Percentiles rank a stretch among this genome's conserved stretches.
These are phyloP conservation scores for Triticum turgidum DNA, from an alignment of 176 grass and related monocot genomes.

Conservation along the genomic window DNA sequence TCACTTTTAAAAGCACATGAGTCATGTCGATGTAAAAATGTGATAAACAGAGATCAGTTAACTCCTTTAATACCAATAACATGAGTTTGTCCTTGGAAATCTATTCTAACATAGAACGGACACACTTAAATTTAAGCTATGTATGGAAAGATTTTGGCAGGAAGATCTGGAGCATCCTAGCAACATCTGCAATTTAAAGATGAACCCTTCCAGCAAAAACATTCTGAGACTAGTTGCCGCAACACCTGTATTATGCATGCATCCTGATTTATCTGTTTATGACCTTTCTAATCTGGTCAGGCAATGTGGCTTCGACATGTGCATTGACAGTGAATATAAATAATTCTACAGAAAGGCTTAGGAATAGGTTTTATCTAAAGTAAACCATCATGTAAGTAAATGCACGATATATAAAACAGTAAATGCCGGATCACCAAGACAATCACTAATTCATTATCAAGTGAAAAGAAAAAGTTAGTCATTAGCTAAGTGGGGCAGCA, in stretches of 20 bases:
- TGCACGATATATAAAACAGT: background rate
- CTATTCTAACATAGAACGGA: conserved; percentile 10
- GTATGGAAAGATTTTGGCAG: conserved; percentile 16
- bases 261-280: background rate
- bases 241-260: background rate
- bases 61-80: background rate
- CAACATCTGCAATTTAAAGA: background rate
- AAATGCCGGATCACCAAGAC: background rate
- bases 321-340: conserved; percentile 1
- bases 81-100: background rate
- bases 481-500: background rate
- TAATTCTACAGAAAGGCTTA: background rate
- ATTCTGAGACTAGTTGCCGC: background rate
- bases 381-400: background rate
- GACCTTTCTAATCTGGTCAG: background rate
- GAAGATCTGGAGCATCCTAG: background rate
- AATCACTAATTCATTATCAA: background rate
- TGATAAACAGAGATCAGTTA: background rate
- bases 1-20: background rate
- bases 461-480: background rate
- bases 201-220: conserved; percentile 1
- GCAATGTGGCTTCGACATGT: background rate
- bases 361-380: conserved; percentile 5
- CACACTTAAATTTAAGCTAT: conserved; percentile 3
- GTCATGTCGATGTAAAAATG: background rate